Conservation (phyloP, 1,284 basidiomycete species). For the Trichosporon faecale region DNA sequence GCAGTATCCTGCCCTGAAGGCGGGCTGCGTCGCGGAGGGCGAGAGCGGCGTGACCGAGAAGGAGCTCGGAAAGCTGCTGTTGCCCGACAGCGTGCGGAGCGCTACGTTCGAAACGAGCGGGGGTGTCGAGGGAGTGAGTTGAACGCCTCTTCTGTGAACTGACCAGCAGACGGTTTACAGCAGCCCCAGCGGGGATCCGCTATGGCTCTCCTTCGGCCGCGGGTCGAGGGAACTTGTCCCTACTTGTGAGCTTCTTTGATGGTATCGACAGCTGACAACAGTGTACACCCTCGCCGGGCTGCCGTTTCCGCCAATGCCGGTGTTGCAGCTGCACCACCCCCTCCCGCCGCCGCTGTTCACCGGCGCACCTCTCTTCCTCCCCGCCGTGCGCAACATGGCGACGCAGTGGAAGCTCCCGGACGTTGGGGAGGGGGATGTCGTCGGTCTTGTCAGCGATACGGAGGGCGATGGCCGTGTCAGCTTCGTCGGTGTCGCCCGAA, state of each 20-base stretch:
- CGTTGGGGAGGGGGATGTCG: slow-evolving; percentile 37
- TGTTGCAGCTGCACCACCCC: slow-evolving; percentile 45
- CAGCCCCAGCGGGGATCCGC: slow-evolving; percentile 66
- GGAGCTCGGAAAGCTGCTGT: slow-evolving; percentile 40
- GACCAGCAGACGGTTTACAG: slow-evolving; percentile 55
- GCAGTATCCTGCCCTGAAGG: slow-evolving; percentile 36
- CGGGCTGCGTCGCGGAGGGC: slow-evolving; percentile 12
- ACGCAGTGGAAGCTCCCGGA: slow-evolving; percentile 44
- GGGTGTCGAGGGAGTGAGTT: slow-evolving; percentile 46
- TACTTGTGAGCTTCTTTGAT: slow-evolving; percentile 56
- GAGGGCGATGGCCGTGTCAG: slow-evolving; percentile 29
- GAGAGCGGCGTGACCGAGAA: slow-evolving; percentile 29
- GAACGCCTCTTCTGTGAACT: background rate
- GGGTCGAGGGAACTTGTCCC: slow-evolving; percentile 62
- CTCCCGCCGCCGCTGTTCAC: slow-evolving; percentile 50
- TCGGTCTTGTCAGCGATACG: slow-evolving; percentile 35
- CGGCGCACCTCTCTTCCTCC: slow-evolving; percentile 56
- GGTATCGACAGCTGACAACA: slow-evolving; percentile 34
- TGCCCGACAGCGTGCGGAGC: slow-evolving; percentile 46
- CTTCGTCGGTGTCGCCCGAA: slow-evolving; percentile 45
- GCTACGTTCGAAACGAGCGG: slow-evolving; percentile 45
- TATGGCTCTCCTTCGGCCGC: slow-evolving; percentile 72
- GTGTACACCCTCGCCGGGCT: slow-evolving; percentile 35
- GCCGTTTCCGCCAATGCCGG: slow-evolving; percentile 33
- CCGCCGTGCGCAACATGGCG: slow-evolving; percentile 44